These are phyloP conservation scores for Phallus indusiatus DNA, from an alignment of 768 basidiomycete genomes.

Conservation along the genomic window DNA sequence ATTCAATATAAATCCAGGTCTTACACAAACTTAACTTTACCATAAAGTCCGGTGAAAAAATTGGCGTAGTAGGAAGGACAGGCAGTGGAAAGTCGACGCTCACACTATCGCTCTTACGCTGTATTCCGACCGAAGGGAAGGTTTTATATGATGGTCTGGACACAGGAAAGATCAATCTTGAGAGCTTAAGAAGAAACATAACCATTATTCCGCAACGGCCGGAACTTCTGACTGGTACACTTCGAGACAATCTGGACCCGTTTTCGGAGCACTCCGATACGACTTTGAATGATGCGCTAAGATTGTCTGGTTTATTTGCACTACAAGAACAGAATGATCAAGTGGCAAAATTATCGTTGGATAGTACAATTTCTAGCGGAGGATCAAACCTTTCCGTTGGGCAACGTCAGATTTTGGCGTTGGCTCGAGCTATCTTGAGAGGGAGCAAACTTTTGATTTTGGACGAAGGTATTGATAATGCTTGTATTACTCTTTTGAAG, in stretches of 20 bases:
- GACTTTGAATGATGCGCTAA: constrained; percentile 10
- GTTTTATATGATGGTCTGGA: constrained; percentile 27
- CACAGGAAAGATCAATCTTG: constrained; percentile 25
- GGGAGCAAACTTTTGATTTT: constrained; percentile 46
- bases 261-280: constrained; percentile 12
- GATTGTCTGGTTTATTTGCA: constrained; percentile 2
- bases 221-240: constrained; percentile 9
- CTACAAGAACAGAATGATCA: constrained; percentile 21
- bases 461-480: constrained; percentile 36
- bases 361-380: constrained; percentile 18
- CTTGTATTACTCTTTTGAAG: no score
- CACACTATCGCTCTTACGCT: constrained; percentile 28
- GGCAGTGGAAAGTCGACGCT: constrained; percentile 15
- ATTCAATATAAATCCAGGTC: constrained; percentile 18
- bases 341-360: constrained; percentile 24
- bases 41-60: constrained; percentile 28
- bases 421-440: constrained; percentile 50
- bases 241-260: constrained; percentile 12
- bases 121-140: constrained; percentile 29
- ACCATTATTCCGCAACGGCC: constrained; percentile 22
- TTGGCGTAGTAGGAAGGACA: constrained; percentile 29
- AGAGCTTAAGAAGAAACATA: constrained; percentile 25
- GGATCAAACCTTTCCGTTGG: constrained; percentile 29
- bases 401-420: constrained; percentile 49
- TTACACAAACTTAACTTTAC: constrained; percentile 35